Conservation (phyloP, 257 asterid genomes). For the Solanum boliviense region DNA sequence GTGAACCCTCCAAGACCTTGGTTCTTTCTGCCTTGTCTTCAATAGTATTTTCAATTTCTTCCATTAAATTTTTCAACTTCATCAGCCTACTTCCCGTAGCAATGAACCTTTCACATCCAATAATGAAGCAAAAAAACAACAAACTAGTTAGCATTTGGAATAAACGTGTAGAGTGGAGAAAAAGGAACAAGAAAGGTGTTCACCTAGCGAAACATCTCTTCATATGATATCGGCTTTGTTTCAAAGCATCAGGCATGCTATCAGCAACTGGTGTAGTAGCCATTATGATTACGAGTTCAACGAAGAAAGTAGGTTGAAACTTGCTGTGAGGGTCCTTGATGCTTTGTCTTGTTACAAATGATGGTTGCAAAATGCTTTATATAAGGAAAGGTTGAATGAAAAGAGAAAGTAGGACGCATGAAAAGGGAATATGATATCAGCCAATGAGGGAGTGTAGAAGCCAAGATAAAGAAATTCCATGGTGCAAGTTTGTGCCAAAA, state of each 20-base stretch:
- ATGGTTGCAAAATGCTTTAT: background rate
- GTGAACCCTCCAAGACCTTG: conserved; percentile 50
- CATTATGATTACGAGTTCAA: conserved; percentile 19
- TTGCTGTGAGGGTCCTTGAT: background rate
- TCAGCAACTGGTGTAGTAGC: conserved; percentile 38
- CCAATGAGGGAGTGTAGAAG: conserved; percentile 9
- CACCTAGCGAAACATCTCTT: conserved; percentile 76
- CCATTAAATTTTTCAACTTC: conserved; percentile 50
- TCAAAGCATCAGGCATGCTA: conserved; percentile 51
- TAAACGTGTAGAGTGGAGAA: background rate
- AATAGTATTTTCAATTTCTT: conserved; percentile 59
- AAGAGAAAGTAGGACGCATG: conserved; percentile 11
- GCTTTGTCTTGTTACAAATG: background rate
- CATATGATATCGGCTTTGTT: conserved; percentile 52
- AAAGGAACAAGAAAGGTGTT: background rate
- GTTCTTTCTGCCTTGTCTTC: conserved; percentile 60
- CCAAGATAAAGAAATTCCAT: conserved; percentile 57
- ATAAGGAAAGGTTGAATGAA: conserved; percentile 24
- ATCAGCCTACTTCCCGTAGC: conserved; percentile 55
- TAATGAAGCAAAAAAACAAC: background rate
- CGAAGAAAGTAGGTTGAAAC: background rate
- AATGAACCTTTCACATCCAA: conserved; percentile 32
- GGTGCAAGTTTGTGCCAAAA: conserved; percentile 24
- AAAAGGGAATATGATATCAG: conserved; percentile 24
- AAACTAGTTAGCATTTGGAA: background rate